Base-by-base conservation (phyloP, 169 alveolate species). In the Cryptosporidium viatorum region DNA sequence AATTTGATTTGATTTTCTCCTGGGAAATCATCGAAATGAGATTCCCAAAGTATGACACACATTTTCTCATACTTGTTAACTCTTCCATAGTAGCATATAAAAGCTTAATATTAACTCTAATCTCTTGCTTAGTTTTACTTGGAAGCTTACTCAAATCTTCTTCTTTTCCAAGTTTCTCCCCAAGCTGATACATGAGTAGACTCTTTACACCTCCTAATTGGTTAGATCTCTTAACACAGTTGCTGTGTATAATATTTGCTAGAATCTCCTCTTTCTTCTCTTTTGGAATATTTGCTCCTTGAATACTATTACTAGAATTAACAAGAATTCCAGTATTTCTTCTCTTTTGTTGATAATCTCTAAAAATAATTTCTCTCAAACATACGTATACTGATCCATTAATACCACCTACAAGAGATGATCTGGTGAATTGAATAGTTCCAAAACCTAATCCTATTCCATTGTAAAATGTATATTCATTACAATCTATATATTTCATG, bases 371-470 rank as follows among this genome's bases (percentile, higher is more conserved):
- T 41, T 80, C 67, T n/a, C 89, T 59, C 31, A 80, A 43, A 65
- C 89, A 80, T 3, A 80, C 41, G 12, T 80, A 80, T 10, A 29
- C 50, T 48, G 41, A 16, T 18, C 51, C 35, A 12, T 26, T 26
- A 6, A 80, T 62, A 2, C 89, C 89, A 12, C 89, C 89, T 41
- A 80, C 75, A 4, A 12, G 8, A 39, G 35, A 39, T 2, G 59
- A 45, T 21, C 21, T 70, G 1, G 18, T 39, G 26, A 80, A 80
- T 35, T 62, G 73, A 12, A 80, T 39, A 18, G 89, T 80, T 7
- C 89, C 89, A 41, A 80, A 62, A 9, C 89, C 89, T 12, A 58
- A 12, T 8, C 89, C 89, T 29, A 45, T 65, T 39, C 89, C 89
- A 43, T 43, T 62, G 33, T 80, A 43, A 33, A 80, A 80, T 37